Evolutionary conservation across 106 monocot species (phyloP).

Genomic region (Platanthera guangdongensis): DNA sequence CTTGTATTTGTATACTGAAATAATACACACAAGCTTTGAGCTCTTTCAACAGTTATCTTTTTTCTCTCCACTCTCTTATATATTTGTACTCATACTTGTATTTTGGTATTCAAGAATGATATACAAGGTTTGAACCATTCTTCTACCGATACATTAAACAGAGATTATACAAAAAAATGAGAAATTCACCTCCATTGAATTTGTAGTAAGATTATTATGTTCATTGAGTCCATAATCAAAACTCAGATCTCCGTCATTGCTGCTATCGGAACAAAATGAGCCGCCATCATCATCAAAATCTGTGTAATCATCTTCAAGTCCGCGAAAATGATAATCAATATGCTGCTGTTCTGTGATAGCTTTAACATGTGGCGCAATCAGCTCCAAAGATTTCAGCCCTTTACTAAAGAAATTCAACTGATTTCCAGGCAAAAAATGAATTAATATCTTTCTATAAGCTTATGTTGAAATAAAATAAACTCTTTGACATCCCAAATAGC

Average conservation of each 20-base stretch:
- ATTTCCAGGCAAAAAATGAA: conserved; percentile 15
- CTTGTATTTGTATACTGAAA: no score
- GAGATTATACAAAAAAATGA: background rate
- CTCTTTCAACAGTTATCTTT: no score
- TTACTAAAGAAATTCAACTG: conserved; percentile 78
- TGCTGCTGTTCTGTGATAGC: conserved; percentile 61
- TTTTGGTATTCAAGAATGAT: no score
- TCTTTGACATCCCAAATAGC: background rate
- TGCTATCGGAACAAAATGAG: conserved; percentile 22
- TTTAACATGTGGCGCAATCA: conserved; percentile 77
- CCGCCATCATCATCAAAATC: conserved; percentile 28
- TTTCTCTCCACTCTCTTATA: no score
- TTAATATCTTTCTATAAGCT: background rate
- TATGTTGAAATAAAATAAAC: conserved; percentile 1
- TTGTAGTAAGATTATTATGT: conserved; percentile 28
- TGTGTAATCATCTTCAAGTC: conserved; percentile 55
- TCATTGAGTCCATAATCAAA: conserved; percentile 64
- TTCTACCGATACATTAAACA: background rate
- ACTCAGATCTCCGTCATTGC: conserved; percentile 54
- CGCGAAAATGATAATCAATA: conserved; percentile 82
- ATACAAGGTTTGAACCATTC: no score
- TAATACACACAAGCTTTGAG: no score
- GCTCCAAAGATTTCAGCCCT: conserved; percentile 68
- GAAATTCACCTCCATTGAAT: conserved; percentile 53
- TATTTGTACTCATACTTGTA: no score